A percentile compares a stretch with the other conserved stretches of the same genome.
phyloP scores from a whole-genome alignment of 352 stramenopile genomes.

The Pythium insidiosum region DNA sequence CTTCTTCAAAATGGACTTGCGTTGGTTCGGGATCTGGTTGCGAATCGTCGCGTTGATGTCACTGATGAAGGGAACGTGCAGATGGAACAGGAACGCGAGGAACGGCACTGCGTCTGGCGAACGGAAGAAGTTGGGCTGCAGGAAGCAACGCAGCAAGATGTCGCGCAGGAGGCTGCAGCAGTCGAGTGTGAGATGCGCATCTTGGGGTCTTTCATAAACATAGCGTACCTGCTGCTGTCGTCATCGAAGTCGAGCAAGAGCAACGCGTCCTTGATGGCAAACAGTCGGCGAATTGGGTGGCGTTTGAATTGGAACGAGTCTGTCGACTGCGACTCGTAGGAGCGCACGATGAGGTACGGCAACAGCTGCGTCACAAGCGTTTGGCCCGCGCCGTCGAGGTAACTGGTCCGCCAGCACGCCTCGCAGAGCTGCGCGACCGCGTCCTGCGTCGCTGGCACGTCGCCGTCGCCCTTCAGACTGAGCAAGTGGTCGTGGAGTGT shows the following conservation, averaged over 20 bases:
- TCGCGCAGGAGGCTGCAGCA: constrained; percentile 46
- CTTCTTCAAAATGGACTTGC: constrained; percentile 75
- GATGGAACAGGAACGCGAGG: constrained; percentile 79
- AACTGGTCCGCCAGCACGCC: constrained; percentile 62
- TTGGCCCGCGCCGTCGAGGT: constrained; percentile 37
- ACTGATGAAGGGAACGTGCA: constrained; percentile 75
- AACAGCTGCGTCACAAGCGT: constrained; percentile 76
- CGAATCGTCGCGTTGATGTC: constrained; percentile 87
- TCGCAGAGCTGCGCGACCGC: constrained; percentile 68
- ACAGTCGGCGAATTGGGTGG: constrained; percentile 68
- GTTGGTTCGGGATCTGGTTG: constrained; percentile 80
- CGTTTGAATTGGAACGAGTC: constrained; percentile 59
- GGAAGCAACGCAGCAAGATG: constrained; percentile 83
- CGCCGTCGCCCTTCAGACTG: constrained; percentile 32
- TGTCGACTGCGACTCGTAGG: constrained; percentile 47
- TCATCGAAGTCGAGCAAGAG: constrained; percentile 79
- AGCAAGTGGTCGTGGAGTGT: constrained; percentile 63
- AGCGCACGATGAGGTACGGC: constrained; percentile 77
- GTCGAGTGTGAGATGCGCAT: background rate
- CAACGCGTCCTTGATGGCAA: constrained; percentile 67
- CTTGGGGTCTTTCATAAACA: background rate
- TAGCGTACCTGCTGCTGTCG: constrained; percentile 52
- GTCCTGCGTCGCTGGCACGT: constrained; percentile 47
- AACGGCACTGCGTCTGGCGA: constrained; percentile 78
- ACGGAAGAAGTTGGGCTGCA: constrained; percentile 79